Evolutionary conservation across 495 filamentous ascomycete genomes (phyloP).

Genomic region (Neohortaea acidophila): DNA sequence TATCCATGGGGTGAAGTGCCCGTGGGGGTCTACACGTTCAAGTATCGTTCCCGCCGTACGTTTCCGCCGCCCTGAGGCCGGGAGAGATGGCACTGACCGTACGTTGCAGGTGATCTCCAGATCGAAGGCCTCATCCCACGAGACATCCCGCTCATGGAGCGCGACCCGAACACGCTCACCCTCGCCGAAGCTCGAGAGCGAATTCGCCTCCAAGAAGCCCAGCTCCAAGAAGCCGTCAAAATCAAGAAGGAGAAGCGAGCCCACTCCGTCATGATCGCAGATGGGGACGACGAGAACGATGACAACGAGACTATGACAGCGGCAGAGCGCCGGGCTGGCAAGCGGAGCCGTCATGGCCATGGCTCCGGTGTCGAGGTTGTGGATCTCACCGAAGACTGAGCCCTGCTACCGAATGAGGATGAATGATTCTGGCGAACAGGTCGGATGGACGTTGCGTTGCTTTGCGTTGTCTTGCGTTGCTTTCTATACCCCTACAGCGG

Average conservation of each 20-base stretch:
- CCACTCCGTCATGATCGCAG: neutral
- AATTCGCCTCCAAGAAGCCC: conserved; percentile 2
- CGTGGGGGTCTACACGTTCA: conserved; percentile 13
- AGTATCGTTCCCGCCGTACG: conserved; percentile 15
- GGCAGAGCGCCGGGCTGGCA: neutral
- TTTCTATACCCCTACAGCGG: too few species aligned
- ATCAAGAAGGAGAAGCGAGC: conserved; percentile 12
- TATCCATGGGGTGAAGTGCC: conserved; percentile 7
- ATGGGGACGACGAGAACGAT: conserved; percentile 5
- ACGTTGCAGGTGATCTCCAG: conserved; percentile 18
- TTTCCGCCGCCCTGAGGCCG: neutral
- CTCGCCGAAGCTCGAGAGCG: conserved; percentile 12
- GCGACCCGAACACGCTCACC: conserved; percentile 10
- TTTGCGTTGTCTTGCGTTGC: too few species aligned
- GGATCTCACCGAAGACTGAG: conserved; percentile 1
- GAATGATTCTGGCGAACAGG: too few species aligned
- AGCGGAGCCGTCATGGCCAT: neutral
- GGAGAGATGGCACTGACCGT: neutral
- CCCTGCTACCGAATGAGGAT: too few species aligned
- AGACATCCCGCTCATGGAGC: conserved; percentile 14
- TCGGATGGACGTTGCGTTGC: too few species aligned
- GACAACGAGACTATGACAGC: conserved; percentile 5
- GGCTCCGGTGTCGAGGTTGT: conserved; percentile 8
- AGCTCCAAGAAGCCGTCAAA: neutral
- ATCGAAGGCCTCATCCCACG: conserved; percentile 17